These are phyloP conservation scores for Oryza nivara DNA, from an alignment of 176 grass and related monocot genomes.

Conservation along the genomic window DNA sequence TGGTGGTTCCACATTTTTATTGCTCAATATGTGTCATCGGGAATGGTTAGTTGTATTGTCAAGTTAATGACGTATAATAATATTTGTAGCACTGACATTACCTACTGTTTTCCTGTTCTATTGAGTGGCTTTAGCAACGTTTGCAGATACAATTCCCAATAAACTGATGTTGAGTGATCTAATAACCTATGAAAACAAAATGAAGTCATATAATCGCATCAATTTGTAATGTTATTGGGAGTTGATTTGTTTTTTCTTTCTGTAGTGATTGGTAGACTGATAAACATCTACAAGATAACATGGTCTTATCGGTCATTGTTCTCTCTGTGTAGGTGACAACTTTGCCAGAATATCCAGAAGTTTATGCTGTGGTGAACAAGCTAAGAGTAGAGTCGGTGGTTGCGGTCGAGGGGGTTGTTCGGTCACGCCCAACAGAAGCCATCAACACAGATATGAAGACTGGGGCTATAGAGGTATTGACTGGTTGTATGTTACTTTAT, in stretches of 20 bases:
- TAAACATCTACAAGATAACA: not conserved
- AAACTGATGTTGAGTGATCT: not conserved
- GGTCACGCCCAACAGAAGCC: constrained; percentile 58
- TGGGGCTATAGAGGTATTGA: constrained; percentile 79
- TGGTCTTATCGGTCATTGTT: not conserved
- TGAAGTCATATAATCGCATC: not conserved
- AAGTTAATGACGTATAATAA: not conserved
- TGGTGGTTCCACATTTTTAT: not conserved
- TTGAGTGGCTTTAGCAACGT: not conserved
- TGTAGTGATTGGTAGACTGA: not conserved
- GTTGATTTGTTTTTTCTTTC: not conserved
- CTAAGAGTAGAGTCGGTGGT: constrained; percentile 92
- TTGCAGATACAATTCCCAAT: not conserved
- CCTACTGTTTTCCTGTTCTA: not conserved
- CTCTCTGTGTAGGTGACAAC: constrained; percentile 64
- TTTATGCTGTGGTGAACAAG: constrained; percentile 69
- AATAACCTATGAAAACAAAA: not conserved
- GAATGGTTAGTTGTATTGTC: not conserved
- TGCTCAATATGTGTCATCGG: not conserved
- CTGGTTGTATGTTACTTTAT: not conserved
- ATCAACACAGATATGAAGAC: constrained; percentile 94
- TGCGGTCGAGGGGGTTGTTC: constrained; percentile 72
- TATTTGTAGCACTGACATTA: not conserved
- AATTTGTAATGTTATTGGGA: not conserved
- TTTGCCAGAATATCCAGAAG: constrained; percentile 72